Percentiles rank a stretch among this genome's conserved stretches.
Conservation (phyloP, 305 asterid genomes). For the Fraxinus platypoda region DNA sequence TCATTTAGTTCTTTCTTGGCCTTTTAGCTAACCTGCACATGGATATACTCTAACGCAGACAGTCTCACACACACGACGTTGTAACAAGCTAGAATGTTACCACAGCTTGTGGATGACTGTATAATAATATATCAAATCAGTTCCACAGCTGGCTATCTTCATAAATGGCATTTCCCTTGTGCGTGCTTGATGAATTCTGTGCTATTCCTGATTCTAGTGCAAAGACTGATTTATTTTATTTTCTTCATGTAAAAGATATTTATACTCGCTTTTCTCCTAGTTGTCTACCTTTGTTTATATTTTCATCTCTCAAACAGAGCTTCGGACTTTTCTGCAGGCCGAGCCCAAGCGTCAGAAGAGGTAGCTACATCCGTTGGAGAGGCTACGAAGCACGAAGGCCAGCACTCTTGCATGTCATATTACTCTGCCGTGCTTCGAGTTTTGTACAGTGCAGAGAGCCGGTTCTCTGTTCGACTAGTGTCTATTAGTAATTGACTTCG, state of each 20-base stretch:
- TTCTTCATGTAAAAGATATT: neutral
- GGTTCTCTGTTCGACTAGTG: conserved; percentile 18
- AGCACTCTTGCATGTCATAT: conserved; percentile 4
- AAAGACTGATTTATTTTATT: neutral
- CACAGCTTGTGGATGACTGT: neutral
- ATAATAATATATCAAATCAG: neutral
- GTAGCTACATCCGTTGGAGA: conserved; percentile 19
- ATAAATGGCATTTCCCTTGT: neutral
- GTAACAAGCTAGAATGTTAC: neutral
- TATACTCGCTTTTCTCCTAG: neutral
- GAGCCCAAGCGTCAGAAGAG: conserved; percentile 51
- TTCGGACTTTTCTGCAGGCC: conserved; percentile 34
- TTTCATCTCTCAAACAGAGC: neutral
- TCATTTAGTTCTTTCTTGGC: neutral
- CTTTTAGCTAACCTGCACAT: neutral
- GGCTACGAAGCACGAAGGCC: conserved; percentile 12
- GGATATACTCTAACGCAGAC: neutral
- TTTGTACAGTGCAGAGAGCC: conserved; percentile 32
- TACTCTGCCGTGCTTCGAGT: conserved; percentile 20
- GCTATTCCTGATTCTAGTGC: neutral
- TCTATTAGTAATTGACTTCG: neutral
- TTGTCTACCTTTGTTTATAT: neutral
- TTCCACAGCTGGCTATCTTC: neutral
- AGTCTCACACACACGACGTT: neutral
- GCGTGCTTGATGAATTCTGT: neutral